phyloP scores from a whole-genome alignment of 1,284 basidiomycete species.

The Heterobasidion annosum region DNA sequence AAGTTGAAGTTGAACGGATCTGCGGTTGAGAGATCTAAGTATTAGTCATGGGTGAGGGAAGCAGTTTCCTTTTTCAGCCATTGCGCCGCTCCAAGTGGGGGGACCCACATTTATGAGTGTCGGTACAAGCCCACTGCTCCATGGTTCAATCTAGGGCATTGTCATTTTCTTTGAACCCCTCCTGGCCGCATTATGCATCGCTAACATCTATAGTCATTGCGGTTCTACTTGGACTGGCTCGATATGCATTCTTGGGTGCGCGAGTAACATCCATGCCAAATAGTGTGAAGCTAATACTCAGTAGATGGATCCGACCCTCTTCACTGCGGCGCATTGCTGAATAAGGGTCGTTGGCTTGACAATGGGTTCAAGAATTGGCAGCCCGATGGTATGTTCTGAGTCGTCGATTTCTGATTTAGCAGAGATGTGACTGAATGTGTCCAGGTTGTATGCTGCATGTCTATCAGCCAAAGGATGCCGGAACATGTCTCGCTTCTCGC shows the following conservation, averaged over 20 bases:
- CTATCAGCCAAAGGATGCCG: slow-evolving; percentile 47
- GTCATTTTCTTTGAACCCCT: slow-evolving; percentile 33
- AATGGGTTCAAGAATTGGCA: slow-evolving; percentile 66
- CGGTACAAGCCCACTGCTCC: background rate
- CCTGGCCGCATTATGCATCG: slow-evolving; percentile 45
- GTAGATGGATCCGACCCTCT: slow-evolving; percentile 65
- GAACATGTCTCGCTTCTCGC: slow-evolving; percentile 42
- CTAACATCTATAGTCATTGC: slow-evolving; percentile 27
- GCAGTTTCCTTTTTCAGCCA: no score
- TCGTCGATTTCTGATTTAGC: background rate
- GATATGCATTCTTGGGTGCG: slow-evolving; percentile 42
- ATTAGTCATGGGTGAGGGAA: no score
- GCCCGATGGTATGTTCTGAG: slow-evolving; percentile 56
- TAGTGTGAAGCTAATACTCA: background rate
- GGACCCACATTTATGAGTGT: background rate
- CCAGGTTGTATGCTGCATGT: slow-evolving; percentile 69
- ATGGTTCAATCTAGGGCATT: slow-evolving; percentile 15
- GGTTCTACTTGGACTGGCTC: slow-evolving; percentile 33
- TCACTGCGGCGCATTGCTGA: slow-evolving; percentile 65
- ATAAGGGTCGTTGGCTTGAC: slow-evolving; percentile 76
- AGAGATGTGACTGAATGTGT: background rate
- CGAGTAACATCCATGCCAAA: slow-evolving; percentile 2
- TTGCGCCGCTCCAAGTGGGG: no score
- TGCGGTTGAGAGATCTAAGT: no score
- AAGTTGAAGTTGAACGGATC: no score